These are phyloP conservation scores for Sodiomyces alkalinus DNA, from an alignment of 2,329 filamentous ascomycete genomes.

Conservation along the genomic window DNA sequence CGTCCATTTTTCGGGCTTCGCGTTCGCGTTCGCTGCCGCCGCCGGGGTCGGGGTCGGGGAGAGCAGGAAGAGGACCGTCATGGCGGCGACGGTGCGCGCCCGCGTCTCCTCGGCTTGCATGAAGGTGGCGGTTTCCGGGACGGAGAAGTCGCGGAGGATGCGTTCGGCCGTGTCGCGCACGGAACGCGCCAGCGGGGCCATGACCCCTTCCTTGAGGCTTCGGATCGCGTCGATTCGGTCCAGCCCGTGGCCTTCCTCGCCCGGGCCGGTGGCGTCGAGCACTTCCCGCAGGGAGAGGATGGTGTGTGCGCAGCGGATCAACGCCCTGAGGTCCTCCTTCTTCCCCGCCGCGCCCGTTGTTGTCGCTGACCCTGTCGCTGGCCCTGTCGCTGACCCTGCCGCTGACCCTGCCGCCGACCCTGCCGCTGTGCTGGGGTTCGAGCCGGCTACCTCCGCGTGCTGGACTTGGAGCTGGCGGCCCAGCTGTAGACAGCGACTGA, in stretches of 20 bases:
- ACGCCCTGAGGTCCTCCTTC: constrained; percentile 59
- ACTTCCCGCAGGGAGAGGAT: constrained; percentile 63
- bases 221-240: constrained; percentile 57
- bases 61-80: constrained; percentile 66
- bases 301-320: constrained; percentile 72
- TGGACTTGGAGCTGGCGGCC: constrained; percentile 81
- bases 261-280: constrained; percentile 48
- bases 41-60: constrained; percentile 40
- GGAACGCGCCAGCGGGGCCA: constrained; percentile 57
- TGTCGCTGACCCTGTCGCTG: too few relatives aligned
- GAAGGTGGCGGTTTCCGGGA: constrained; percentile 42
- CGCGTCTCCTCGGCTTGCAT: constrained; percentile 59
- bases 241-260: constrained; percentile 65
- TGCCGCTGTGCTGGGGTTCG: constrained; percentile 14
- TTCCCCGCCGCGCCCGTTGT: constrained; percentile 20
- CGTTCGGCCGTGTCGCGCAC: constrained; percentile 64
- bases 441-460: constrained; percentile 49
- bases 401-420: too few relatives aligned
- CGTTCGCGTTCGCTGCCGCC: constrained; percentile 21
- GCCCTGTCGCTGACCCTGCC: too few relatives aligned
- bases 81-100: constrained; percentile 55
- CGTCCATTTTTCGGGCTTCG: constrained; percentile 38
- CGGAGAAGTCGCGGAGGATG: constrained; percentile 68
- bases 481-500: constrained; percentile 65
- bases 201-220: constrained; percentile 52